phyloP scores from a whole-genome alignment of 2,329 filamentous ascomycete genomes.

The Aschersonia sp. region DNA sequence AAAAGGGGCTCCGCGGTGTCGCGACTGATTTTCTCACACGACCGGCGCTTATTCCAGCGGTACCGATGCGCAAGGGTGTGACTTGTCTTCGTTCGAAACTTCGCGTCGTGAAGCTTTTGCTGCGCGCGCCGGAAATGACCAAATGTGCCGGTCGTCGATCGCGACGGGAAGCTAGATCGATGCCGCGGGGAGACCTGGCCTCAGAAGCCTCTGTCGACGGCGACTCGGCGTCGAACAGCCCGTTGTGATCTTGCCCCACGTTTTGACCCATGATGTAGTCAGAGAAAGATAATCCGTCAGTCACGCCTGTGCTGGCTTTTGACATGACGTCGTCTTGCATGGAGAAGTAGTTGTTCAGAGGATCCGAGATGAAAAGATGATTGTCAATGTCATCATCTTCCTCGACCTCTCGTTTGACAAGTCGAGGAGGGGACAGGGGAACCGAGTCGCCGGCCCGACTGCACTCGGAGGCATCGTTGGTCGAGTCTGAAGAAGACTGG shows the following conservation, averaged over 20 bases:
- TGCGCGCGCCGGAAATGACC: conserved; percentile 29
- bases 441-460: conserved; percentile 12
- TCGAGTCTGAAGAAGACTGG: conserved; percentile 7
- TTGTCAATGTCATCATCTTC: conserved; percentile 3
- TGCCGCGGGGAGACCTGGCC: conserved; percentile 33
- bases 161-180: conserved; percentile 40
- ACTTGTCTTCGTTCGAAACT: conserved; percentile 34
- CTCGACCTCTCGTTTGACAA: conserved; percentile 2
- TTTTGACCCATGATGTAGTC: not conserved
- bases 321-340: conserved; percentile 5
- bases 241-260: not conserved
- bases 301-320: conserved; percentile 2
- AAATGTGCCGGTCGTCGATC: conserved; percentile 30
- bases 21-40: conserved; percentile 17
- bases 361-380: conserved; percentile 5
- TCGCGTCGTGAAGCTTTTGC: conserved; percentile 26
- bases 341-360: conserved; percentile 6
- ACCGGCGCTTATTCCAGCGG: conserved; percentile 30
- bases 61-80: conserved; percentile 38
- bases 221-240: not conserved
- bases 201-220: conserved; percentile 6
- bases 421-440: conserved; percentile 7
- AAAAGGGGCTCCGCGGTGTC: conserved; percentile 21
- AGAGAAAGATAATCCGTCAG: conserved; percentile 2
- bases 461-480: conserved; percentile 12